These are phyloP conservation scores for Beta vulgaris DNA, from an alignment of 148 eudicot genomes.

Conservation along the genomic window DNA sequence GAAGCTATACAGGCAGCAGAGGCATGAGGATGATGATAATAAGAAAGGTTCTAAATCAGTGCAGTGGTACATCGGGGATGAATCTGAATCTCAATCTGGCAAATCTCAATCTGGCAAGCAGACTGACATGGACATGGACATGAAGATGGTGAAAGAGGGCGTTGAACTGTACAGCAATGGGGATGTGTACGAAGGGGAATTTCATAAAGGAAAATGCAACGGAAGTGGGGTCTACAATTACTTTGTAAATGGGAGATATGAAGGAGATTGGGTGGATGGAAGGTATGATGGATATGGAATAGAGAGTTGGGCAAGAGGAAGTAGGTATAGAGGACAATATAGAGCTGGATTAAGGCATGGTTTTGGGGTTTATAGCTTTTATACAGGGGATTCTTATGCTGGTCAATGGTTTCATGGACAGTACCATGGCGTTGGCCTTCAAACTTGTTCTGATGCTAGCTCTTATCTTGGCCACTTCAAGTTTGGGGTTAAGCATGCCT, in stretches of 20 bases:
- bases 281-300: constrained; percentile 85
- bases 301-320: constrained; percentile 88
- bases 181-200: constrained; percentile 85
- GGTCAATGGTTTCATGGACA: constrained; percentile 91
- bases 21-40: too few species aligned
- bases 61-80: constrained; percentile 71
- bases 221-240: constrained; percentile 86
- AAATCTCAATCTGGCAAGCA: too few species aligned
- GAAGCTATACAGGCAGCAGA: constrained; percentile 15
- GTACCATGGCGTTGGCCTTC: constrained; percentile 77
- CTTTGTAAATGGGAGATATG: constrained; percentile 72
- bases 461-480: constrained; percentile 74
- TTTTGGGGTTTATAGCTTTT: constrained; percentile 72
- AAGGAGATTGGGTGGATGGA: constrained; percentile 96
- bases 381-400: constrained; percentile 67
- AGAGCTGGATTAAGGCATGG: constrained; percentile 76
- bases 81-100: not conserved
- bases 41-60: constrained; percentile 42
- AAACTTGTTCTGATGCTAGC: constrained; percentile 85
- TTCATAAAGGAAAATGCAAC: constrained; percentile 71
- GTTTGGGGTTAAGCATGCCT: constrained; percentile 78
- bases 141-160: constrained; percentile 42
- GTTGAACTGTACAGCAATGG: constrained; percentile 80
- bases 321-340: constrained; percentile 75
- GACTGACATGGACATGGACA: too few species aligned